phyloP scores from a whole-genome alignment of 495 filamentous ascomycete genomes.

The Penicillium taxi region DNA sequence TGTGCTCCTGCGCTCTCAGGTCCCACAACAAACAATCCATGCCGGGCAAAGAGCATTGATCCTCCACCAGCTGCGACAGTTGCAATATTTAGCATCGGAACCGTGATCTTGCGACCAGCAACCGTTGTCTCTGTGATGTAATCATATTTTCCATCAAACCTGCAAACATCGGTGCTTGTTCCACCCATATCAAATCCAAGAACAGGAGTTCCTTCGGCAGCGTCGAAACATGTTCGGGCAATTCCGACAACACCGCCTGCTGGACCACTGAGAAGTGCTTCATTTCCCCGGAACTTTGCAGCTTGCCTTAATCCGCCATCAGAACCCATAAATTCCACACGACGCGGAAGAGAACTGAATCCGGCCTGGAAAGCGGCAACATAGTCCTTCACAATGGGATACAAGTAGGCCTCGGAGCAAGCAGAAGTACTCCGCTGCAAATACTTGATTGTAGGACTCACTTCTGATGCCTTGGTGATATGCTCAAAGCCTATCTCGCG shows the following conservation, averaged over 20 bases:
- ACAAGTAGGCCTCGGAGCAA: conserved; percentile 8
- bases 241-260: conserved; percentile 50
- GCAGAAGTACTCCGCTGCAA: conserved; percentile 10
- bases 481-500: conserved; percentile 66
- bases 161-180: conserved; percentile 78
- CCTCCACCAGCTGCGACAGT: conserved; percentile 40
- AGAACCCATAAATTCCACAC: conserved; percentile 76
- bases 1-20: conserved; percentile 19
- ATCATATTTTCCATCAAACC: conserved; percentile 70
- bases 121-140: conserved; percentile 84
- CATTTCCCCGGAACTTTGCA: conserved; percentile 63
- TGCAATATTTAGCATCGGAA: conserved; percentile 27
- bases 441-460: conserved; percentile 54
- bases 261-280: conserved; percentile 71
- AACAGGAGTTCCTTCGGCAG: conserved; percentile 38
- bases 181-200: conserved; percentile 92
- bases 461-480: conserved; percentile 23
- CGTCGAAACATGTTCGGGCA: conserved; percentile 7
- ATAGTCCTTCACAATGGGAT: conserved; percentile 12
- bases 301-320: conserved; percentile 76
- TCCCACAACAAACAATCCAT: conserved; percentile 33
- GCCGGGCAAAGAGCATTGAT: conserved; percentile 27
- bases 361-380: conserved; percentile 31
- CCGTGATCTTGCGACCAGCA: conserved; percentile 23
- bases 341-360: conserved; percentile 53